Evolutionary conservation across 2,329 filamentous ascomycete genomes (phyloP).

Genomic region (Botrytis paeoniae): DNA sequence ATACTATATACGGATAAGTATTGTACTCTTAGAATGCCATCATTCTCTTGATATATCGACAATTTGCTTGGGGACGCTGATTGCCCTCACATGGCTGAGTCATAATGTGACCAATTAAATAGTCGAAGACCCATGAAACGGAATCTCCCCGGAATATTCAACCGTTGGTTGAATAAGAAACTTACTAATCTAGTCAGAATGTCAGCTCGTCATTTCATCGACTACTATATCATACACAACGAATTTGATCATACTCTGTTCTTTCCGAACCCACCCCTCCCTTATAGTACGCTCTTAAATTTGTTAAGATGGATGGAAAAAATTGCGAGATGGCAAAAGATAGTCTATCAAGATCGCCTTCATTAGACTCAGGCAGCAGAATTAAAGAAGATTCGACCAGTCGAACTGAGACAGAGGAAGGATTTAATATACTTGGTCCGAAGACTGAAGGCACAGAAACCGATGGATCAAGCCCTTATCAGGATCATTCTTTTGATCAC

Average conservation of each 20-base stretch:
- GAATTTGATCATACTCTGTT: no score
- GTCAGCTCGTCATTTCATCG: no score
- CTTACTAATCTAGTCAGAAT: no score
- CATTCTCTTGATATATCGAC: no score
- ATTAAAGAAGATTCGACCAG: accelerated
- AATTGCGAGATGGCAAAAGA: neutral
- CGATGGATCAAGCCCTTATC: accelerated
- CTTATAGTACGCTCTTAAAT: neutral
- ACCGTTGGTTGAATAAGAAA: no score
- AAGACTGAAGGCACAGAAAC: neutral
- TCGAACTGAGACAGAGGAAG: neutral
- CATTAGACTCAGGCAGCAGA: neutral
- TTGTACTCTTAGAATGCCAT: accelerated
- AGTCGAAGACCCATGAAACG: no score
- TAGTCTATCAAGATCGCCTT: neutral
- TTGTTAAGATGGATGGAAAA: neutral
- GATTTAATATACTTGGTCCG: accelerated
- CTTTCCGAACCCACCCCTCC: no score
- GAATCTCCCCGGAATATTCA: no score
- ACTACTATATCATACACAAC: no score
- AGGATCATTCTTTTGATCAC: neutral
- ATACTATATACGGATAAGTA: no score
- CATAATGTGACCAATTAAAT: neutral
- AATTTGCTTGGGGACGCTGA: no score
- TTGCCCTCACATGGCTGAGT: neutral